These are phyloP conservation scores for Erodium trifolium DNA, from an alignment of 441 rosid species.

Conservation along the genomic window DNA sequence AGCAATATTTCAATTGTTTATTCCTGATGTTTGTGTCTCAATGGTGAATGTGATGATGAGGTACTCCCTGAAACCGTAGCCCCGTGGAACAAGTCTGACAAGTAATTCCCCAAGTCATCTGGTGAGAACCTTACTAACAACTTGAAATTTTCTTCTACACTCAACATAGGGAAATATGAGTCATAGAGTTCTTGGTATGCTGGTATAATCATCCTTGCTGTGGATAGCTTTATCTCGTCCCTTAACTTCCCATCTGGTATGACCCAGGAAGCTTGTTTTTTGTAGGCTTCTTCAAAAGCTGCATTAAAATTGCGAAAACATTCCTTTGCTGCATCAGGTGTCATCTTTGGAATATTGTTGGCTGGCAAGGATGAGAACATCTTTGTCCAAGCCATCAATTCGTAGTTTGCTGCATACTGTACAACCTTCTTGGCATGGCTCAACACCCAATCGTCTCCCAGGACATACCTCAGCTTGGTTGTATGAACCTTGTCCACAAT, in stretches of 20 bases:
- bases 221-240: slow-evolving; percentile 21
- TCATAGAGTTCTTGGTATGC: slow-evolving; percentile 12
- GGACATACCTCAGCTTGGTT: slow-evolving; percentile 22
- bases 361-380: slow-evolving; percentile 21
- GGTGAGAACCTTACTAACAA: slow-evolving; percentile 32
- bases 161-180: slow-evolving; percentile 13
- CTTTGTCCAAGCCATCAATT: slow-evolving; percentile 20
- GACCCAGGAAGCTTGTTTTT: slow-evolving; percentile 20
- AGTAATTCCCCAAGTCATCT: slow-evolving; percentile 45
- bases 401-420: slow-evolving; percentile 18
- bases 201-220: slow-evolving; percentile 20
- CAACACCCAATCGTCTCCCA: slow-evolving; percentile 24
- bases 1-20: too few relatives aligned
- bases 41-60: slow-evolving; percentile 21
- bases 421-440: slow-evolving; percentile 16
- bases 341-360: neutral
- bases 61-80: slow-evolving; percentile 24
- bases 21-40: too few relatives aligned
- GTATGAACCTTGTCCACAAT: too few relatives aligned
- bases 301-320: slow-evolving; percentile 16
- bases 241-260: slow-evolving; percentile 19
- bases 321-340: slow-evolving; percentile 13
- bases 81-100: slow-evolving; percentile 52
- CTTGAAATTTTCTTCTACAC: slow-evolving; percentile 28
- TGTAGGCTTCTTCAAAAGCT: slow-evolving; percentile 21